A percentile compares a stretch with the other conserved stretches of the same genome.
Evolutionary conservation across 306 rosid genomes (phyloP).

Genomic region (Sechiopsis laciniata): DNA sequence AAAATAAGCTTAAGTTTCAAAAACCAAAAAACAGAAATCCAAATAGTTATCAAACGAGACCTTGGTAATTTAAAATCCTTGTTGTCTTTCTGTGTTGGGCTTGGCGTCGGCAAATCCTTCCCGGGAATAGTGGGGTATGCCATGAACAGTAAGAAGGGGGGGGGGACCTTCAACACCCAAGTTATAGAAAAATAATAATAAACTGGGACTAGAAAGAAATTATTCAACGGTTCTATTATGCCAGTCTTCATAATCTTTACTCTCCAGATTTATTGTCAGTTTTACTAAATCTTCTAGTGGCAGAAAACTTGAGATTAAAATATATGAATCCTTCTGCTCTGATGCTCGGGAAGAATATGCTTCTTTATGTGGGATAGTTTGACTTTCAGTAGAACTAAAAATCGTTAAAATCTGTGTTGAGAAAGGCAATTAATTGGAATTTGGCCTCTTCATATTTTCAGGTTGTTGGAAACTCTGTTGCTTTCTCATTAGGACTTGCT

Average conservation of each 20-base stretch:
- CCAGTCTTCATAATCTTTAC: not conserved
- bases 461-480: slow-evolving; percentile 84
- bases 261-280: not conserved
- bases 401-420: not conserved
- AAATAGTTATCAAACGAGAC: too few species aligned
- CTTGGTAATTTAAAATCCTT: not conserved
- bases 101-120: not conserved
- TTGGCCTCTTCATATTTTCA: slow-evolving; percentile 24
- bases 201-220: not conserved
- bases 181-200: not conserved
- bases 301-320: slow-evolving; percentile 4
- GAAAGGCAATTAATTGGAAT: not conserved
- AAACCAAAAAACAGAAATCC: too few species aligned
- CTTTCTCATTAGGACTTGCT: slow-evolving; percentile 92
- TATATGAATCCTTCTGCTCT: not conserved
- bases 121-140: not conserved
- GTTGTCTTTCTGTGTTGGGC: not conserved
- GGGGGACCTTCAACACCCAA: not conserved
- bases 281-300: not conserved
- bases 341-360: not conserved
- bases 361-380: not conserved
- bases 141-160: not conserved
- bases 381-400: not conserved
- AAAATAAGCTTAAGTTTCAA: too few species aligned
- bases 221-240: not conserved